Conservation (phyloP, 306 rosid genomes). For the Abrus pulchellus region DNA sequence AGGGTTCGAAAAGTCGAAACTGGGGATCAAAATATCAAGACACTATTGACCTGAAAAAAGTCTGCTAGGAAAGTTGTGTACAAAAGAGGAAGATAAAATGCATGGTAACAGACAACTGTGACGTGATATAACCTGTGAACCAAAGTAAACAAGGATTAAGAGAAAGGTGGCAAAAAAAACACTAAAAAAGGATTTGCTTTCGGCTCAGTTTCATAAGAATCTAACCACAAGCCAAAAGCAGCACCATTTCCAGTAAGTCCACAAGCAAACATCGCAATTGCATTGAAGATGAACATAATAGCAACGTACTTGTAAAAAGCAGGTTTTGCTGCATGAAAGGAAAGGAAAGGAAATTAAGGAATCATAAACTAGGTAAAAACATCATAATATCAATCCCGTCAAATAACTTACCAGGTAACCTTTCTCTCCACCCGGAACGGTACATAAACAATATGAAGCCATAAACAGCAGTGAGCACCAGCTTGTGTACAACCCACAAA, state of each 20-base stretch:
- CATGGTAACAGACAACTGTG: conserved; percentile 67
- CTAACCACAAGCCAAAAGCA: conserved; percentile 25
- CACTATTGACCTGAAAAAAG: conserved; percentile 62
- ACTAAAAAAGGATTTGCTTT: background rate
- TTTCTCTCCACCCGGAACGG: conserved; percentile 32
- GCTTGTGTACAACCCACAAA: conserved; percentile 72
- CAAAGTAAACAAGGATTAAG: background rate
- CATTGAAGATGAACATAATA: conserved; percentile 18
- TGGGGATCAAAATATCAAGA: background rate
- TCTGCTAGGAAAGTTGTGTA: conserved; percentile 71
- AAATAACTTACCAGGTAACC: conserved; percentile 22
- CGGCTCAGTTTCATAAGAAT: background rate
- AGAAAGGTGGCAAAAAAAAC: background rate
- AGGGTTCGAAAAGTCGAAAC: background rate
- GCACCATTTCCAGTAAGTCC: conserved; percentile 11
- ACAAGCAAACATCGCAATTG: background rate
- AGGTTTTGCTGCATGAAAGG: conserved; percentile 23
- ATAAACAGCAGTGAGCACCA: conserved; percentile 66
- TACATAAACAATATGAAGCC: conserved; percentile 57
- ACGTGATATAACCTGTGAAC: conserved; percentile 66
- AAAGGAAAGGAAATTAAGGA: background rate
- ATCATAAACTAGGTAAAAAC: background rate
- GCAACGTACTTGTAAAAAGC: conserved; percentile 21
- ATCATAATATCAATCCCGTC: background rate
- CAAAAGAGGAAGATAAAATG: conserved; percentile 76